Conservation (phyloP, 148 eudicot species). For the Rhododendron molle region DNA sequence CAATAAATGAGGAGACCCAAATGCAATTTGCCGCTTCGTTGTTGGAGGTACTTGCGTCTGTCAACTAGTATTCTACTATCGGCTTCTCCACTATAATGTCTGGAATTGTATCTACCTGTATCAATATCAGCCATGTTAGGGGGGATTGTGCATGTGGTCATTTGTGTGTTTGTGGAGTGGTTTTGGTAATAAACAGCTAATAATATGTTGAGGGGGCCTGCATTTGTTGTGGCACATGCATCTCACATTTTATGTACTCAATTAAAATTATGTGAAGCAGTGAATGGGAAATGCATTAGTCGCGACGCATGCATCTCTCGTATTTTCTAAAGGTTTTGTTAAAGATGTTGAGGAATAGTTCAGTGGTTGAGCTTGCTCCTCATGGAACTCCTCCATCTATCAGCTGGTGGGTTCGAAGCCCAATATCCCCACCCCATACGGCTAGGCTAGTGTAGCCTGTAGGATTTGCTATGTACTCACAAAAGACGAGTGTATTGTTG, state of each 20-base stretch:
- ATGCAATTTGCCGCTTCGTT: conserved; percentile 84
- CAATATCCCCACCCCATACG: neutral
- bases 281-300: neutral
- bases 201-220: neutral
- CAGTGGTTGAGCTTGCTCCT: neutral
- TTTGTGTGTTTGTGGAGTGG: neutral
- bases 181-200: conserved; percentile 6
- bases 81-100: conserved; percentile 6
- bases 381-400: neutral
- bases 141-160: neutral
- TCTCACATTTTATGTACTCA: neutral
- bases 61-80: conserved; percentile 26
- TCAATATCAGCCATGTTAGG: neutral
- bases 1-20: conserved; percentile 81
- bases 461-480: neutral
- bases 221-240: neutral
- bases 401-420: neutral
- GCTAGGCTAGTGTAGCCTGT: neutral
- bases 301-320: neutral
- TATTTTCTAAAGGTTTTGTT: neutral
- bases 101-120: conserved; percentile 1
- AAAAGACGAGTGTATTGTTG: no score
- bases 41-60: conserved; percentile 79
- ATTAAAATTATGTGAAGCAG: neutral
- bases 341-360: neutral